A percentile compares a stretch with the other conserved stretches of the same genome.
phyloP scores from a whole-genome alignment of 2,329 filamentous ascomycete species.

The Cercospora nicotianae region DNA sequence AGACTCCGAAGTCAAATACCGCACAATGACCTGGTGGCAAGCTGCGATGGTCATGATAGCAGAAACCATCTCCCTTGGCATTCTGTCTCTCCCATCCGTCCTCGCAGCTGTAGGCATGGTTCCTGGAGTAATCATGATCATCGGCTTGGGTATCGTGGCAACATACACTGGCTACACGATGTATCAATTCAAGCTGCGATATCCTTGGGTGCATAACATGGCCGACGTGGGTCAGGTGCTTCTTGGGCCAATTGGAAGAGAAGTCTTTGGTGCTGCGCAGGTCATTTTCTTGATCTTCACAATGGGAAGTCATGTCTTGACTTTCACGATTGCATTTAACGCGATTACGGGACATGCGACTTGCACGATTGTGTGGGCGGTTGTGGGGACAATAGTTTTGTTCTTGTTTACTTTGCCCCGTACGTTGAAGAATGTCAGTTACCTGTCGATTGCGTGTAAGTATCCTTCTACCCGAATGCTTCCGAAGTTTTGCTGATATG shows the following conservation, averaged over 20 bases:
- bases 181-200: conserved; percentile 58
- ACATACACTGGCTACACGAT: conserved; percentile 63
- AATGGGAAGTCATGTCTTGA: conserved; percentile 68
- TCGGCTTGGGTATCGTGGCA: conserved; percentile 56
- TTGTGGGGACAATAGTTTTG: conserved; percentile 60
- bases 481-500: background rate
- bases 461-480: background rate
- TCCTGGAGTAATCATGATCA: conserved; percentile 56
- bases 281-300: conserved; percentile 67
- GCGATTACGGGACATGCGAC: conserved; percentile 61
- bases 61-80: conserved; percentile 58
- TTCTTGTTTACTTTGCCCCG: conserved; percentile 61
- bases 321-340: conserved; percentile 70
- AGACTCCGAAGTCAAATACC: conserved; percentile 49
- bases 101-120: conserved; percentile 55
- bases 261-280: conserved; percentile 64
- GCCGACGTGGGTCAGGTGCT: conserved; percentile 68
- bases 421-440: conserved; percentile 64
- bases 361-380: conserved; percentile 65
- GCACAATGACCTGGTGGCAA: conserved; percentile 53
- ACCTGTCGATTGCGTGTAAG: conserved; percentile 60
- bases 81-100: conserved; percentile 56
- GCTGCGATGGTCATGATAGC: conserved; percentile 54
- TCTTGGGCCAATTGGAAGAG: conserved; percentile 60
- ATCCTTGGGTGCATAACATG: conserved; percentile 58